Evolutionary conservation across 352 stramenopile species (phyloP).

Genomic region (Phytophthora pisi): DNA sequence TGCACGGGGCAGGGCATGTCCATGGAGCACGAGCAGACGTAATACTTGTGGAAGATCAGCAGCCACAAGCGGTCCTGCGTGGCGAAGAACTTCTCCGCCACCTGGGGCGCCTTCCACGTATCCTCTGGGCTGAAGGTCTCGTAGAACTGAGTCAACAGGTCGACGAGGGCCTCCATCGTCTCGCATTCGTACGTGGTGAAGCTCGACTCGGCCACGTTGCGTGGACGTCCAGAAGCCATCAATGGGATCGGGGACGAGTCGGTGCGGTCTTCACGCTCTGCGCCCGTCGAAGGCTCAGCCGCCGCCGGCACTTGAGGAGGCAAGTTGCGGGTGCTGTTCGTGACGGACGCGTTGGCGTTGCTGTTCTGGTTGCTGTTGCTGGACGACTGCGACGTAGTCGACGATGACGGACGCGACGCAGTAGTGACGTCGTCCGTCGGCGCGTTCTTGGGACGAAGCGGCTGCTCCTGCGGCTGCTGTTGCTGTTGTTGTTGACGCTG

Average conservation of each 20-base stretch:
- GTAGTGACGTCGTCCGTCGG: conserved; percentile 12
- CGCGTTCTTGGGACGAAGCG: conserved; percentile 26
- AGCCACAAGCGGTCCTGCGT: conserved; percentile 82
- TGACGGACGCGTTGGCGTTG: conserved; percentile 28
- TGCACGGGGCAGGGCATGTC: conserved; percentile 80
- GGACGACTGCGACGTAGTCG: conserved; percentile 45
- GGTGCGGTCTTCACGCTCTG: conserved; percentile 7
- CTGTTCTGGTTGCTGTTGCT: conserved; percentile 32
- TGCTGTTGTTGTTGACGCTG: conserved; percentile 20
- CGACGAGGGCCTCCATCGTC: conserved; percentile 75
- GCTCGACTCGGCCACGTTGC: conserved; percentile 75
- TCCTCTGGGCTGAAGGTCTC: conserved; percentile 83
- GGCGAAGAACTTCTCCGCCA: conserved; percentile 83
- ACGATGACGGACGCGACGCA: conserved; percentile 41
- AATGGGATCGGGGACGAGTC: conserved; percentile 40
- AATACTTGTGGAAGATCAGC: conserved; percentile 89
- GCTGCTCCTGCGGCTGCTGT: conserved; percentile 20
- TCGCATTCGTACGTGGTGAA: conserved; percentile 83
- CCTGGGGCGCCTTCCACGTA: conserved; percentile 76
- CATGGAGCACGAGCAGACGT: conserved; percentile 83
- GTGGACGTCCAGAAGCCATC: conserved; percentile 46
- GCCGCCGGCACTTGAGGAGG: conserved; percentile 16
- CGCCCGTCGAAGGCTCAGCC: conserved; percentile 16
- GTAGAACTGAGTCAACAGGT: conserved; percentile 71
- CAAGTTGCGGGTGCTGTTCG: conserved; percentile 23